Conservation (phyloP, 2,329 filamentous ascomycete genomes). For the Huntiella abstrusa region DNA sequence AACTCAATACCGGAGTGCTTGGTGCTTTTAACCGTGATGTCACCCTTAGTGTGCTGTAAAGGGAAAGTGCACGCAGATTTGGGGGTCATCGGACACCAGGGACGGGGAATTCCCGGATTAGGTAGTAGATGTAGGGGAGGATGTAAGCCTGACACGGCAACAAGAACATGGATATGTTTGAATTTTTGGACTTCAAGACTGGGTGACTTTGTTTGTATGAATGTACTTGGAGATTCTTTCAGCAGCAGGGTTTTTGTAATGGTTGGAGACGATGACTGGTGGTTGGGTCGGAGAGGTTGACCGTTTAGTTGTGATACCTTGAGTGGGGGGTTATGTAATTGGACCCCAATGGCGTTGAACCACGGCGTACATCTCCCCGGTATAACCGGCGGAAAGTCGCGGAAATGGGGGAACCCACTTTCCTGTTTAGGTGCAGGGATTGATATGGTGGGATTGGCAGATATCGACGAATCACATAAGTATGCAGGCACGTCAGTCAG, state of each 20-base stretch:
- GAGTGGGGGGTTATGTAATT: too few species aligned
- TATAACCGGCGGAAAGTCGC: neutral
- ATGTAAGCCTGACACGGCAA: neutral
- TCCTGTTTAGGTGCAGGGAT: too few species aligned
- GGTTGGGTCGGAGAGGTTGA: too few species aligned
- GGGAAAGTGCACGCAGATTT: neutral
- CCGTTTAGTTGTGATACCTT: too few species aligned
- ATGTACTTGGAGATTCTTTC: too few species aligned
- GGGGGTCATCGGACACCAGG: neutral
- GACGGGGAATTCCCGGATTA: neutral
- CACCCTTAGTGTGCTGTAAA: constrained; percentile 41
- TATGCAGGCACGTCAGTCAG: neutral
- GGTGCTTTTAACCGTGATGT: constrained; percentile 53
- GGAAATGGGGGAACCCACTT: too few species aligned
- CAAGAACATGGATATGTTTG: neutral
- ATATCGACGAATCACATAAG: neutral
- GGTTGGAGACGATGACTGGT: too few species aligned
- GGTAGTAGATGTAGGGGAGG: neutral
- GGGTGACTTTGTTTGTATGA: too few species aligned
- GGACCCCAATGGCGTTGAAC: neutral
- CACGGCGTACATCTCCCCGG: neutral
- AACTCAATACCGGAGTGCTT: constrained; percentile 42
- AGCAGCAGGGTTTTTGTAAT: too few species aligned
- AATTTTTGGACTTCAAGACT: too few species aligned
- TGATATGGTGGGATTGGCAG: neutral